Conservation (phyloP, 305 asterid species). For the Solanum hybrid region DNA sequence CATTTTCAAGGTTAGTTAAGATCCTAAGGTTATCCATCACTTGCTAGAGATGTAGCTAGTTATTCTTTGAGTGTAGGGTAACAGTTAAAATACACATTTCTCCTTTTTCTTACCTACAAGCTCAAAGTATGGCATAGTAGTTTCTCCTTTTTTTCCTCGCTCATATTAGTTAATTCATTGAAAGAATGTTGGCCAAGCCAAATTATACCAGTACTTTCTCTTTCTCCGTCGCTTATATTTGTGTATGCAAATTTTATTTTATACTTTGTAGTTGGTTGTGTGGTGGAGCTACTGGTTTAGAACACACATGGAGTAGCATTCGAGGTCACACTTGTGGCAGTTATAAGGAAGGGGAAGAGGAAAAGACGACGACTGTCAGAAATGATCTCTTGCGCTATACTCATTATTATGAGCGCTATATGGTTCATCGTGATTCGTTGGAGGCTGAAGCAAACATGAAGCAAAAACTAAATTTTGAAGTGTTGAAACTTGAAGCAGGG, state of each 20-base stretch:
- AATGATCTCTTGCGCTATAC: constrained; percentile 29
- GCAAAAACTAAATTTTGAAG: constrained; percentile 17
- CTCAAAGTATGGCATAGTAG: neutral
- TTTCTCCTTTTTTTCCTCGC: neutral
- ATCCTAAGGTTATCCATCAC: neutral
- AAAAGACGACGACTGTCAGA: constrained; percentile 8
- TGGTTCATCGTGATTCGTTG: constrained; percentile 35
- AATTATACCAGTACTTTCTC: neutral
- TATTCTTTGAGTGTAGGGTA: neutral
- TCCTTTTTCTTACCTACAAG: neutral
- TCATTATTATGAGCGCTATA: constrained; percentile 33
- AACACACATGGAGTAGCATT: constrained; percentile 25
- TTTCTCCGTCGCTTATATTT: neutral
- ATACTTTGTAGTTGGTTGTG: constrained; percentile 43
- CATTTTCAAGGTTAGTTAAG: neutral
- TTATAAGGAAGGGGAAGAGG: constrained; percentile 19
- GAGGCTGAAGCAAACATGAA: constrained; percentile 27
- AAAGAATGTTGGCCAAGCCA: neutral
- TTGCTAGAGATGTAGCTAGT: neutral
- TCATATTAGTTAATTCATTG: neutral
- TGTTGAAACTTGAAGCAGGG: constrained; percentile 10
- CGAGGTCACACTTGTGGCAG: constrained; percentile 37
- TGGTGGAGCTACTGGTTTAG: constrained; percentile 39
- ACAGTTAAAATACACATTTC: neutral
- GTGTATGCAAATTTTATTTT: neutral